Conservation (phyloP, 78 protist species). For the Speleostelium caveatum region DNA sequence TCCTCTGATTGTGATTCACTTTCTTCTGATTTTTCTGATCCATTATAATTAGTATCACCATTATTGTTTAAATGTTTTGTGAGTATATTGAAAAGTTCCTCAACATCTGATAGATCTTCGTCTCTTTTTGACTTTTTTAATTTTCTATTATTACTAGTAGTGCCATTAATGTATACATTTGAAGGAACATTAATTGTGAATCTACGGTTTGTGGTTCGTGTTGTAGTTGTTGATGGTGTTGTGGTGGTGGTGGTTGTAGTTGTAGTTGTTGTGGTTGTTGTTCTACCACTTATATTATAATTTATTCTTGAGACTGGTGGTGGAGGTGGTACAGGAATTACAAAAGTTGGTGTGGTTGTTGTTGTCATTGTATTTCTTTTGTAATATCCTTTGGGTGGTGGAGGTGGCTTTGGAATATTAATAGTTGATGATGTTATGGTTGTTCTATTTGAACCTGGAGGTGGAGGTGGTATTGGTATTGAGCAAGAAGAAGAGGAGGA, state of each 20-base stretch:
- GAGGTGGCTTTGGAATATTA: no score
- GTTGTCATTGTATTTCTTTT: neutral
- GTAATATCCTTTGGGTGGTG: no score
- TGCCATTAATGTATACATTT: no score
- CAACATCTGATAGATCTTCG: neutral
- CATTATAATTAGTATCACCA: no score
- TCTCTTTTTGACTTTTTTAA: neutral
- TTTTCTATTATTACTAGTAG: neutral
- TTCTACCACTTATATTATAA: neutral
- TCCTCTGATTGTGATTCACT: neutral
- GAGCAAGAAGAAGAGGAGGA: no score
- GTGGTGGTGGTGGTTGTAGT: neutral
- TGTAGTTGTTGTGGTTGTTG: neutral
- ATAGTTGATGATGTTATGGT: no score
- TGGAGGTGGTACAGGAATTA: conserved; percentile 11
- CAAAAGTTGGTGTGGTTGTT: conserved; percentile 1
- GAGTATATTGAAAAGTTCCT: neutral
- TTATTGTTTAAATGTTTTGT: no score
- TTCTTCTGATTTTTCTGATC: no score
- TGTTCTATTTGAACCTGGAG: no score
- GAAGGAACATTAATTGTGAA: neutral
- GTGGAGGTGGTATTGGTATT: no score
- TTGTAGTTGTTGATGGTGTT: neutral
- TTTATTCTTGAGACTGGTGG: neutral
- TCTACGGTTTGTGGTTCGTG: neutral